Percentiles rank a stretch among this genome's conserved stretches.
Evolutionary conservation across 129 eudicot species (phyloP).

Genomic region (Rutidosis leptorrhynchoides): DNA sequence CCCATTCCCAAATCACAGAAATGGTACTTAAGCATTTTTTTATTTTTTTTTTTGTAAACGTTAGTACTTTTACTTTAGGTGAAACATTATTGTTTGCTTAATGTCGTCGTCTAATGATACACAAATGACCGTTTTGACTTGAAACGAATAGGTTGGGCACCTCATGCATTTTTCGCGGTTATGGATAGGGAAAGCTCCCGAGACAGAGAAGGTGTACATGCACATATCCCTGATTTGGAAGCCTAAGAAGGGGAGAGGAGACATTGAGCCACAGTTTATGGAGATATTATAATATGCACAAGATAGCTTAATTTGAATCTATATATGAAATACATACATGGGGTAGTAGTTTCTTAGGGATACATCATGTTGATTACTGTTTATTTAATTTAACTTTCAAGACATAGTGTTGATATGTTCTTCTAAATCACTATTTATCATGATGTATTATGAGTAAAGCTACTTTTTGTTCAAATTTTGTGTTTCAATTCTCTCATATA

Average conservation of each 20-base stretch:
- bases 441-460: background rate
- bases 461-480: background rate
- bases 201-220: slow-evolving; percentile 12
- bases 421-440: background rate
- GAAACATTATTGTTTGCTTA: no score
- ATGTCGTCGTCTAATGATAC: background rate
- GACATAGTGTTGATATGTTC: background rate
- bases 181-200: slow-evolving; percentile 27
- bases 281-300: slow-evolving; percentile 26
- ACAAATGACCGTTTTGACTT: slow-evolving; percentile 8
- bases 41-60: background rate
- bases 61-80: no score
- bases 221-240: slow-evolving; percentile 27
- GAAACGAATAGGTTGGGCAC: slow-evolving; percentile 35
- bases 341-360: slow-evolving; percentile 21
- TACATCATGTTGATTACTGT: slow-evolving; percentile 12
- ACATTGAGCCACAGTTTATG: slow-evolving; percentile 32
- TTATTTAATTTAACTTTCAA: slow-evolving; percentile 1
- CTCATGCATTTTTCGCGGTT: slow-evolving; percentile 24
- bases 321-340: slow-evolving; percentile 20
- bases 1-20: slow-evolving; percentile 45
- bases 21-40: slow-evolving; percentile 24
- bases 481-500: background rate
- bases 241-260: slow-evolving; percentile 35
- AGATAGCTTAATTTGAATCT: slow-evolving; percentile 31